phyloP scores from a whole-genome alignment of 108 stramenopile species.

The Stephanodiscus triporus region DNA sequence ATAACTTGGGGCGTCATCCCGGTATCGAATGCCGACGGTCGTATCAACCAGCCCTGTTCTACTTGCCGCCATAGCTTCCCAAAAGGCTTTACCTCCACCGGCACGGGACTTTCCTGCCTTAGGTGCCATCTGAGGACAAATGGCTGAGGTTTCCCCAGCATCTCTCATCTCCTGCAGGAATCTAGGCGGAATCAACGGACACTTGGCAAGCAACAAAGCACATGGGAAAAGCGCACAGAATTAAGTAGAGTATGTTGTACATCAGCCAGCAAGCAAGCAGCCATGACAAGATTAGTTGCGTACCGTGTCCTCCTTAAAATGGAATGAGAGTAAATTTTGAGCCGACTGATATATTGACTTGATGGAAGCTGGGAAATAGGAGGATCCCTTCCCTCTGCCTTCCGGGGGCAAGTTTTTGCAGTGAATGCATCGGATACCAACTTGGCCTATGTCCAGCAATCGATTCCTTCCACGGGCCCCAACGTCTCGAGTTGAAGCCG shows the following conservation, averaged over 20 bases:
- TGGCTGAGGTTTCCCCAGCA: neutral
- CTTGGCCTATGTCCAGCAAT: slow-evolving; percentile 52
- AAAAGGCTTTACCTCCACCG: slow-evolving; percentile 30
- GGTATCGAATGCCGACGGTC: slow-evolving; percentile 31
- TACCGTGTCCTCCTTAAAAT: slow-evolving; percentile 33
- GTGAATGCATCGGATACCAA: slow-evolving; percentile 67
- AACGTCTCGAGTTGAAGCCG: slow-evolving; percentile 52
- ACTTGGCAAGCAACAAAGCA: neutral
- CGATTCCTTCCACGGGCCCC: slow-evolving; percentile 61
- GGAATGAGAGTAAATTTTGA: slow-evolving; percentile 49
- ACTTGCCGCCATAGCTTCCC: slow-evolving; percentile 9
- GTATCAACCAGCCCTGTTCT: slow-evolving; percentile 33
- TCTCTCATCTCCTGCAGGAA: slow-evolving; percentile 34
- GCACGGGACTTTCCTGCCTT: slow-evolving; percentile 29
- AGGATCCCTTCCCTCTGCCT: slow-evolving; percentile 55
- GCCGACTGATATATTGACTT: slow-evolving; percentile 60
- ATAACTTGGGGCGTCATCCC: slow-evolving; percentile 17
- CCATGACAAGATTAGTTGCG: neutral
- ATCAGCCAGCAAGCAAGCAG: neutral
- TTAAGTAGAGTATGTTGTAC: neutral
- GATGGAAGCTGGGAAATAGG: slow-evolving; percentile 61
- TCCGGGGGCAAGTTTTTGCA: slow-evolving; percentile 45
- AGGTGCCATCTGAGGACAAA: slow-evolving; percentile 21
- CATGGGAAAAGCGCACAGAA: neutral
- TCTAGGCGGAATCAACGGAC: slow-evolving; percentile 24